phyloP scores from a whole-genome alignment of 176 grass and related monocot species.

The Carex kokanica region DNA sequence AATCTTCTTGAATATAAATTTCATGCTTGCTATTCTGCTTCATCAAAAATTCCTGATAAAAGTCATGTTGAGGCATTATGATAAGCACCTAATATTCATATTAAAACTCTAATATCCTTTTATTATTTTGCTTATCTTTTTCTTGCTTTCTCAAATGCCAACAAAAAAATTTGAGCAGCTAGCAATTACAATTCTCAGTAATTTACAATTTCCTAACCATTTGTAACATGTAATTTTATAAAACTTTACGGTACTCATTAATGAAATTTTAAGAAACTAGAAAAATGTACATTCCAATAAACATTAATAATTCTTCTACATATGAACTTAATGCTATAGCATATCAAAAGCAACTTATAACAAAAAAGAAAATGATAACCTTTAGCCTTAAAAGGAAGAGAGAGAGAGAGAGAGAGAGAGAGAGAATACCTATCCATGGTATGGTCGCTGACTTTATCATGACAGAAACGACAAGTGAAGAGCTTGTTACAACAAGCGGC shows the following conservation, averaged over 20 bases:
- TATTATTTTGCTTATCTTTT: too few relatives aligned
- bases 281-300: not conserved
- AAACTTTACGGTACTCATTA: not conserved
- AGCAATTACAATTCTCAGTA: not conserved
- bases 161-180: not conserved
- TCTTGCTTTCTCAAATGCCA: too few relatives aligned
- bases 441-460: conserved; percentile 99
- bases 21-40: too few relatives aligned
- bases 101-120: too few relatives aligned
- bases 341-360: not conserved
- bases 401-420: too few relatives aligned
- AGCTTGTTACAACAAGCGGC: conserved; percentile 93
- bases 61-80: too few relatives aligned
- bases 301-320: not conserved
- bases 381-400: not conserved
- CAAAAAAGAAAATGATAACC: not conserved
- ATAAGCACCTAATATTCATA: too few relatives aligned
- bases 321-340: not conserved
- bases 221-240: not conserved
- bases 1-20: too few relatives aligned
- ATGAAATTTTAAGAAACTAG: not conserved
- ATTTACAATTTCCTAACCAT: not conserved
- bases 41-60: too few relatives aligned
- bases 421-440: conserved; percentile 76
- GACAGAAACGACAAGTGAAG: conserved; percentile 96